Evolutionary conservation across 2,329 filamentous ascomycete genomes (phyloP).

Genomic region (Furcasterigmium sp.): DNA sequence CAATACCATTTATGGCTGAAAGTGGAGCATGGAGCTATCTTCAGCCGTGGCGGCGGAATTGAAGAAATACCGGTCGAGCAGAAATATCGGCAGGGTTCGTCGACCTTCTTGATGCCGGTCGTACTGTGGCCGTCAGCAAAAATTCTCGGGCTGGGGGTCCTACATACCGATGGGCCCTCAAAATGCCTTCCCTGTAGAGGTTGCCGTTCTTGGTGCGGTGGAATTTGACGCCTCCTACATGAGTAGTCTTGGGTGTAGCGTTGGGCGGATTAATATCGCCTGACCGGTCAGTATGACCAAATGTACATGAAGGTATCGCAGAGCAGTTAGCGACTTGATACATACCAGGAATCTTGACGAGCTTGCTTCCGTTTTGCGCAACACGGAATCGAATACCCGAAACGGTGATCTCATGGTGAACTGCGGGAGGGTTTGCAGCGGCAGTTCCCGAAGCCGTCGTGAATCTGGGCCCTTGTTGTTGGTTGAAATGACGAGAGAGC

Average conservation of each 20-base stretch:
- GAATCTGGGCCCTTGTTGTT: constrained; percentile 14
- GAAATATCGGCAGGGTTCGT: constrained; percentile 69
- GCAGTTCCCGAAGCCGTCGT: constrained; percentile 6
- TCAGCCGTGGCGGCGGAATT: constrained; percentile 31
- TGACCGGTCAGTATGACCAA: constrained; percentile 23
- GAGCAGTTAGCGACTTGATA: too few species aligned
- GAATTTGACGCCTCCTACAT: constrained; percentile 74
- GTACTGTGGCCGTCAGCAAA: constrained; percentile 39
- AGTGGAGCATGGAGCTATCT: too few species aligned
- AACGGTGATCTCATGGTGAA: constrained; percentile 57
- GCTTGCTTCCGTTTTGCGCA: constrained; percentile 73
- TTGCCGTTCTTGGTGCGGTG: constrained; percentile 85
- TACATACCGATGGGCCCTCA: constrained; percentile 71
- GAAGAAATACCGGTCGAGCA: constrained; percentile 62
- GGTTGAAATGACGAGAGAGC: constrained; percentile 41
- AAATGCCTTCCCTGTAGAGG: constrained; percentile 69
- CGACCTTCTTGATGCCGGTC: constrained; percentile 60
- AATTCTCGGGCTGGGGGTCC: constrained; percentile 12
- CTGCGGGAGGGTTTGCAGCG: constrained; percentile 21
- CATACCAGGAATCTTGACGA: constrained; percentile 69
- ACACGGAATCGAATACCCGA: constrained; percentile 72
- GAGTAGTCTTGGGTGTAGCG: constrained; percentile 68
- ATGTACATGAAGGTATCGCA: not conserved
- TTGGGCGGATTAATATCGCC: constrained; percentile 56
- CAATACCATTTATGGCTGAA: too few species aligned